Evolutionary conservation across 805 yeast genomes (phyloP), one percentile per base, ranked within the genome.

Genomic region (Candida pseudoglaebosa): DNA sequence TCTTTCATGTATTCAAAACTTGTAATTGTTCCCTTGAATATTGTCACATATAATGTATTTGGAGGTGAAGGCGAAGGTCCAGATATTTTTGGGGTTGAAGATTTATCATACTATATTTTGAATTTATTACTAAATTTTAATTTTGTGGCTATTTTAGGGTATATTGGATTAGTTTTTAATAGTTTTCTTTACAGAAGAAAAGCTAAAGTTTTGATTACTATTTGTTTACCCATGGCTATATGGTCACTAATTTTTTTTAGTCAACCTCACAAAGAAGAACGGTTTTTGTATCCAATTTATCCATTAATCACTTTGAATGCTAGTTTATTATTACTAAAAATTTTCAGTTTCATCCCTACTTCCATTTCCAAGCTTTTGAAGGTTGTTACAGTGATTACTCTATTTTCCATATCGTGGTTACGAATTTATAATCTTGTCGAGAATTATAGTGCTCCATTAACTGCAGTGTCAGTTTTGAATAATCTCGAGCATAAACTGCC

Each of bases 251-350:
- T 88, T 3, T 87, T 91, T 54, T 67, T 71, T 43, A 43, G 64
- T 4, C 96, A 89, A 52, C 93, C 96, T 3, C 97, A 90, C 57
- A 90, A 90, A 57, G 97, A 90, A 56, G 98, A 91, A 58, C 70
- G 97, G 44, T 91, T 91, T 56, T 57, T 91, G 47, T 91, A 88
- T 51, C 95, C 95, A 12, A 71, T 86, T 0, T 91, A 90, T 55
- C 83, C 89, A 9, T 66, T 83, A 37, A 68, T 91, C 16, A 61
- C 77, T 3, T 47, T 85, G 15, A 70, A 78, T 32, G 89, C 87
- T 3, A 76, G 91, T 0, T 49, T 83, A 3, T 62, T 75, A 3
- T 52, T 62, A 7, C 38, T 59, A 0, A 37, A 42, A 26, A 4
- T 47, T 18, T 42, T 53, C 39, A 32, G 28, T 14, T 33, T 20